Evolutionary conservation across 345 rosid genomes (phyloP).

Genomic region (Syzygium grande): DNA sequence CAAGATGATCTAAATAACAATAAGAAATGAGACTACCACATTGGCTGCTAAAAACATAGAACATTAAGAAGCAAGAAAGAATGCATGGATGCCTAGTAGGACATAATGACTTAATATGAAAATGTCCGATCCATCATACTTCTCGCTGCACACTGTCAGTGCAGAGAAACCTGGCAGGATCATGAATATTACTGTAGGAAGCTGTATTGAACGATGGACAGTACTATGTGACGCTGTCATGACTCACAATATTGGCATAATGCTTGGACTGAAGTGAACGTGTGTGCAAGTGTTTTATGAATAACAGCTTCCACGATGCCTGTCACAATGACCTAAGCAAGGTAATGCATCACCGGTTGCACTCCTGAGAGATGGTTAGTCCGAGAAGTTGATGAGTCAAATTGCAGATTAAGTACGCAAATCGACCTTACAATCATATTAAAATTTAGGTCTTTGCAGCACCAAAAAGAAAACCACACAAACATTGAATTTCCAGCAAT

Average conservation of each 20-base stretch:
- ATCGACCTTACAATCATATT: neutral
- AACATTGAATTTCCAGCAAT: neutral
- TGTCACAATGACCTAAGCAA: neutral
- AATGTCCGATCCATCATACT: constrained; percentile 93
- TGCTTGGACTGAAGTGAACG: neutral
- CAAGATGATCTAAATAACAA: neutral
- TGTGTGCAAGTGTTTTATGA: neutral
- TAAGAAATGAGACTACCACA: neutral
- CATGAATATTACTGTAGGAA: constrained; percentile 57
- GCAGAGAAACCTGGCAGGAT: constrained; percentile 98
- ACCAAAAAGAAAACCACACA: neutral
- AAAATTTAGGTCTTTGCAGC: neutral
- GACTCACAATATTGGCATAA: constrained; percentile 7
- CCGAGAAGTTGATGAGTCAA: neutral
- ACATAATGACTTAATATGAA: neutral
- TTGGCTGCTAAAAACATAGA: neutral
- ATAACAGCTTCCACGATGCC: neutral
- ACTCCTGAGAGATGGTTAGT: neutral
- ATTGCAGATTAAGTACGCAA: neutral
- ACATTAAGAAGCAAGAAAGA: neutral
- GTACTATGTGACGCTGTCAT: constrained; percentile 37
- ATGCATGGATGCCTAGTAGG: neutral
- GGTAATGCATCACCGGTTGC: neutral
- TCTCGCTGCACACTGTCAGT: constrained; percentile 98
- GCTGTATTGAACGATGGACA: constrained; percentile 40